These are phyloP conservation scores for Suhomyces bokatorum DNA, from an alignment of 1,139 yeast genomes.

Conservation along the genomic window DNA sequence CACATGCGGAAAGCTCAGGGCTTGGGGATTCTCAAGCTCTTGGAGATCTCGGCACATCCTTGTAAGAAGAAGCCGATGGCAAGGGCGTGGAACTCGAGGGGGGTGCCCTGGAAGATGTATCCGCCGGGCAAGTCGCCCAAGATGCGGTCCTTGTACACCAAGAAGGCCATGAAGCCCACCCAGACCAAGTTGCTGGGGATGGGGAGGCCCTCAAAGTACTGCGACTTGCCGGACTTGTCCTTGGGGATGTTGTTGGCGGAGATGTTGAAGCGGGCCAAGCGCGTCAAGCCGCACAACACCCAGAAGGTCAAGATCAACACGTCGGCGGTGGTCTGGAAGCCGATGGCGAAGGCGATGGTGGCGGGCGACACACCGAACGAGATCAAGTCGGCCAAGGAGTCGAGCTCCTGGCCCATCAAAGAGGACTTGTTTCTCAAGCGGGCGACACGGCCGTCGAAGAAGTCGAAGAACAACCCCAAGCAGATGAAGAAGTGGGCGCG, in stretches of 20 bases:
- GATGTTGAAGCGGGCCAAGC: conserved; percentile 93
- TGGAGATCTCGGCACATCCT: conserved; percentile 91
- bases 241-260: conserved; percentile 92
- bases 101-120: conserved; percentile 48
- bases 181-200: conserved; percentile 83
- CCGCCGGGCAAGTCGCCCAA: conserved; percentile 68
- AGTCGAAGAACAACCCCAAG: conserved; percentile 90
- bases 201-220: conserved; percentile 91
- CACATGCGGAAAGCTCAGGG: conserved; percentile 40
- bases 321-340: conserved; percentile 82
- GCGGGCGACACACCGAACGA: conserved; percentile 96
- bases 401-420: conserved; percentile 95
- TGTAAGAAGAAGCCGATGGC: conserved; percentile 66
- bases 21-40: conserved; percentile 88
- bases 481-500: conserved; percentile 88
- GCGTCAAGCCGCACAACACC: conserved; percentile 89
- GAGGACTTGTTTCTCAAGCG: conserved; percentile 89
- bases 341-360: conserved; percentile 86
- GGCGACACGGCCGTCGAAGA: conserved; percentile 96
- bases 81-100: conserved; percentile 74
- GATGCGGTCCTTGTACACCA: conserved; percentile 53
- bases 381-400: conserved; percentile 90
- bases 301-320: conserved; percentile 75
- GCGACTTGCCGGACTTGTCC: conserved; percentile 77
- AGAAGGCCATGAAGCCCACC: conserved; percentile 69